These are phyloP conservation scores for Mortierella claussenii DNA, from an alignment of 192 early-diverging fungal species.

Conservation along the genomic window DNA sequence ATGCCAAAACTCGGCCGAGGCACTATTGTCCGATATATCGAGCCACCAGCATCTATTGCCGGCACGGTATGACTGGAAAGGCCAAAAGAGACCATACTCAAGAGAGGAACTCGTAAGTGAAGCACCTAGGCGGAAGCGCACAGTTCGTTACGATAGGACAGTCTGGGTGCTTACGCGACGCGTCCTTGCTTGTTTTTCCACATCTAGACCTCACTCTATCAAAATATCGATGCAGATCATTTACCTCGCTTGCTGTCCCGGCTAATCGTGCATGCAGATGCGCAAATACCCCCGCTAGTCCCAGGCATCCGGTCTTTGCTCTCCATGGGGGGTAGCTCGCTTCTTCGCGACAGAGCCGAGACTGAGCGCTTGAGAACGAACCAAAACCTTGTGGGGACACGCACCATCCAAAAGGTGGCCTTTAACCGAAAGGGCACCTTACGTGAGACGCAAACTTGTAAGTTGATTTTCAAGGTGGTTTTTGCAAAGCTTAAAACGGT, in stretches of 20 bases:
- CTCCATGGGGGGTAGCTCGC: conserved; percentile 34
- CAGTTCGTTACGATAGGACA: not conserved
- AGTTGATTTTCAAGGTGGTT: conserved; percentile 6
- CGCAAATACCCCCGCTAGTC: conserved; percentile 53
- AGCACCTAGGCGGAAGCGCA: conserved; percentile 9
- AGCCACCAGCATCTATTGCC: conserved; percentile 68
- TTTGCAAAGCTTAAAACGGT: too few relatives aligned
- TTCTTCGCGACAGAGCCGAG: conserved; percentile 34
- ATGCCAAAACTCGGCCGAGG: conserved; percentile 63
- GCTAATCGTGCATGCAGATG: conserved; percentile 39
- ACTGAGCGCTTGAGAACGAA: conserved; percentile 24
- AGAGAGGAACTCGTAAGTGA: conserved; percentile 69
- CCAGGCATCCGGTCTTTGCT: conserved; percentile 54
- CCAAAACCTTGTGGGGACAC: conserved; percentile 12
- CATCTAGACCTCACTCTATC: conserved; percentile 35
- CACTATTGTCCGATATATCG: conserved; percentile 59
- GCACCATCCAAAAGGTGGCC: conserved; percentile 14
- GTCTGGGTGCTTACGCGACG: too few relatives aligned
- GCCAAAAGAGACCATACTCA: conserved; percentile 60
- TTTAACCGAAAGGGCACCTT: conserved; percentile 19
- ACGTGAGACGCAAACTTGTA: conserved; percentile 23
- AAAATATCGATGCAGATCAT: conserved; percentile 49
- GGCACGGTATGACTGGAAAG: conserved; percentile 75
- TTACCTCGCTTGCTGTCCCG: conserved; percentile 38
- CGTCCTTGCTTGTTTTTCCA: too few relatives aligned